These are phyloP conservation scores for Malus asiatica DNA, from an alignment of 306 rosid species.

Conservation along the genomic window DNA sequence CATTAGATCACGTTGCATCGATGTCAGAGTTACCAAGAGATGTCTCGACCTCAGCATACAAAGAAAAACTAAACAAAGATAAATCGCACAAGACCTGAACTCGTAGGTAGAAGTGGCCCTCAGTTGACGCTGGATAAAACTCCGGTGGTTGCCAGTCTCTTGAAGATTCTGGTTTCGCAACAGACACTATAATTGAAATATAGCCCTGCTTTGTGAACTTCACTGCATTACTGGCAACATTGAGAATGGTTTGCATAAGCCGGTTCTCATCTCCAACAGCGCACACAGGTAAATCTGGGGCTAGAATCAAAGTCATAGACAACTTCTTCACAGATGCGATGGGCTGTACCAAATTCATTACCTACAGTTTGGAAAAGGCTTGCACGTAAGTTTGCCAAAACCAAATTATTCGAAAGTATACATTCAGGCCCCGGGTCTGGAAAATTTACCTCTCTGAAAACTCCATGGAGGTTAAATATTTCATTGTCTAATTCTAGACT, in stretches of 20 bases:
- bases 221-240: slow-evolving; percentile 78
- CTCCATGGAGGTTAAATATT: slow-evolving; percentile 65
- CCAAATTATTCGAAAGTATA: slow-evolving; percentile 2
- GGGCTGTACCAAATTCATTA: slow-evolving; percentile 60
- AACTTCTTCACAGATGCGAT: slow-evolving; percentile 79
- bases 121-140: slow-evolving; percentile 56
- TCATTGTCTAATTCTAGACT: slow-evolving; percentile 71
- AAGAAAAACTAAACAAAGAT: neutral
- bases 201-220: slow-evolving; percentile 84
- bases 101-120: slow-evolving; percentile 58
- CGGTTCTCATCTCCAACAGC: slow-evolving; percentile 80
- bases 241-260: slow-evolving; percentile 67
- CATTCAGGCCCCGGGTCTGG: slow-evolving; percentile 4
- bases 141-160: slow-evolving; percentile 75
- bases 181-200: slow-evolving; percentile 65
- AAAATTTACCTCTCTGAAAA: slow-evolving; percentile 58
- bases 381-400: neutral
- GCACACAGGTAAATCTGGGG: slow-evolving; percentile 69
- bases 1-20: neutral
- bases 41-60: neutral
- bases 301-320: slow-evolving; percentile 52
- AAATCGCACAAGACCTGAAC: slow-evolving; percentile 48
- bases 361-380: slow-evolving; percentile 31
- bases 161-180: slow-evolving; percentile 65
- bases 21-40: neutral